These are phyloP conservation scores for Diaporthe aspalathi DNA, from an alignment of 2,329 filamentous ascomycete genomes.

Conservation along the genomic window DNA sequence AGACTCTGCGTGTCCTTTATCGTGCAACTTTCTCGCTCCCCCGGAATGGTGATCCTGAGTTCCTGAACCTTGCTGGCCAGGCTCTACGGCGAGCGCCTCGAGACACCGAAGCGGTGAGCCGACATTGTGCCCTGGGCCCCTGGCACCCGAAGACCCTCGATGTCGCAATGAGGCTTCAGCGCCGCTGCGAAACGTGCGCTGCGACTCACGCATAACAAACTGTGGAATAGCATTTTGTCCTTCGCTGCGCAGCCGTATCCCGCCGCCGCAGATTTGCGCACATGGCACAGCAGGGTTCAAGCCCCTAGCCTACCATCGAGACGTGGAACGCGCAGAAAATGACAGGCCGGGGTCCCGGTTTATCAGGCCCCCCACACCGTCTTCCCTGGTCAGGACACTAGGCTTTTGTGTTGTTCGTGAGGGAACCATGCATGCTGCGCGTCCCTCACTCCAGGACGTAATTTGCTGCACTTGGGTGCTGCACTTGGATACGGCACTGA, in stretches of 20 bases:
- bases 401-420: conserved; percentile 20
- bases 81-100: conserved; percentile 7
- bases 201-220: conserved; percentile 24
- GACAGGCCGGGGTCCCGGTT: conserved; percentile 39
- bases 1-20: conserved; percentile 28
- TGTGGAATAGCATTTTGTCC: conserved; percentile 14
- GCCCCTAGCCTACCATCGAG: conserved; percentile 31
- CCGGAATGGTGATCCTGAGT: conserved; percentile 30
- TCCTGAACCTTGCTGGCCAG: conserved; percentile 24
- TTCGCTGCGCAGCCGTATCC: conserved; percentile 1
- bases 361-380: conserved; percentile 25
- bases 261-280: conserved; percentile 39
- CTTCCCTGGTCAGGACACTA: conserved; percentile 12
- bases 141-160: conserved; percentile 27
- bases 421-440: conserved; percentile 28
- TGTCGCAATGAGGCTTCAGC: conserved; percentile 28
- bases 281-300: conserved; percentile 39
- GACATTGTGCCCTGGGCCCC: background rate
- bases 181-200: conserved; percentile 28
- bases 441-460: conserved; percentile 11
- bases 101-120: conserved; percentile 23
- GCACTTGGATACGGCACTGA: conserved; percentile 4
- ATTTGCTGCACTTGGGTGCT: conserved; percentile 14
- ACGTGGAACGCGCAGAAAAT: conserved; percentile 40
- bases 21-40: conserved; percentile 22